phyloP scores from a whole-genome alignment of 345 rosid genomes.

The Populus ilicifolia region DNA sequence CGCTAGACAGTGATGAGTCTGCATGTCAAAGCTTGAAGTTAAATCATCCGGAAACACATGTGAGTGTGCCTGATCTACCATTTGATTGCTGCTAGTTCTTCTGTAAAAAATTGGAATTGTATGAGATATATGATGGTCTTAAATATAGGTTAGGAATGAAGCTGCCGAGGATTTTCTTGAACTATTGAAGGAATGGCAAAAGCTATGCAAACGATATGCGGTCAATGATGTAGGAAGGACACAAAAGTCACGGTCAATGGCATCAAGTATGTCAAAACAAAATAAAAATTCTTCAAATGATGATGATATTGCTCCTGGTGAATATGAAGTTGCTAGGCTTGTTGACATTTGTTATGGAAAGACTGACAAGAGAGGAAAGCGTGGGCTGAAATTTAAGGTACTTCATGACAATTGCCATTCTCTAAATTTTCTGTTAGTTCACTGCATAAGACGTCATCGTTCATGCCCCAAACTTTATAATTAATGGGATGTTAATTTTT shows the following conservation, averaged over 20 bases:
- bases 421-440: not conserved
- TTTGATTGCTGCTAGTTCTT: not conserved
- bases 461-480: not conserved
- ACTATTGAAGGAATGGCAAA: conserved; percentile 83
- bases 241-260: conserved; percentile 20
- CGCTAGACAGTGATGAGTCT: conserved; percentile 61
- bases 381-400: conserved; percentile 78
- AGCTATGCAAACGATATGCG: conserved; percentile 60
- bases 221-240: conserved; percentile 17
- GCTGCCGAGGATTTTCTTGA: conserved; percentile 76
- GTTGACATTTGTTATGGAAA: conserved; percentile 86
- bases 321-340: conserved; percentile 65
- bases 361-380: conserved; percentile 57
- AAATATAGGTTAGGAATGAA: conserved; percentile 74
- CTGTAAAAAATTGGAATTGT: conserved; percentile 1
- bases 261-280: conserved; percentile 19
- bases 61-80: conserved; percentile 29
- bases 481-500: not conserved
- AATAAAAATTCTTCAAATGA: conserved; percentile 30
- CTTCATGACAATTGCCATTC: not conserved
- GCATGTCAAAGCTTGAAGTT: conserved; percentile 81
- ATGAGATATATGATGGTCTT: not conserved
- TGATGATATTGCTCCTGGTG: conserved; percentile 41
- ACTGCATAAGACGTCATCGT: not conserved
- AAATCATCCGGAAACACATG: conserved; percentile 80